Conservation (phyloP, 2,329 filamentous ascomycete genomes). For the Pyricularia pennisetigena region DNA sequence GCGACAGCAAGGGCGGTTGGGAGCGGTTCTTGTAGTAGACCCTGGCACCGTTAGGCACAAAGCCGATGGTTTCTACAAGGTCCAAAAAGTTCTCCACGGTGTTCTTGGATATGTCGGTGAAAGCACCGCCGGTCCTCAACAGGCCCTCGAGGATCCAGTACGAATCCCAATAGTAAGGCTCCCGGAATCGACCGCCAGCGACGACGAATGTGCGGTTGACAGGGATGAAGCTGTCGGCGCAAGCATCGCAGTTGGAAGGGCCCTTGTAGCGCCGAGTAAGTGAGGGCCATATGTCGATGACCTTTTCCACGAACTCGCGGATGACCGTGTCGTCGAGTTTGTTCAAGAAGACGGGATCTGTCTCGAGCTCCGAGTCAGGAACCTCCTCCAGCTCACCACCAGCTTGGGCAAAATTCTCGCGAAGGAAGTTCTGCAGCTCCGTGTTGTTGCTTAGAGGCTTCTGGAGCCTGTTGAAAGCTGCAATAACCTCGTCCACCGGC, state of each 20-base stretch:
- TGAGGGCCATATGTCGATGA: slow-evolving; percentile 62
- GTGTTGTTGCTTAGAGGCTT: slow-evolving; percentile 55
- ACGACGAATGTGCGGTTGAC: slow-evolving; percentile 61
- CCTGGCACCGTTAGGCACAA: slow-evolving; percentile 59
- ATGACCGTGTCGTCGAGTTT: slow-evolving; percentile 48
- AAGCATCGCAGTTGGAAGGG: slow-evolving; percentile 43
- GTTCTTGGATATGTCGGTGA: slow-evolving; percentile 52
- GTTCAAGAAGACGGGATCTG: slow-evolving; percentile 47
- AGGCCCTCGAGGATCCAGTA: slow-evolving; percentile 61
- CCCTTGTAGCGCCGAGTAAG: slow-evolving; percentile 50
- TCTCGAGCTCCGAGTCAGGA: slow-evolving; percentile 37
- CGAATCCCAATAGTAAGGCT: slow-evolving; percentile 64
- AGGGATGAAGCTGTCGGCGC: slow-evolving; percentile 56
- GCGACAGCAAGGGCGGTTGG: slow-evolving; percentile 54
- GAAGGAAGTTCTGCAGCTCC: slow-evolving; percentile 50
- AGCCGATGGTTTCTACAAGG: slow-evolving; percentile 52
- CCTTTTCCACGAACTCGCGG: slow-evolving; percentile 49
- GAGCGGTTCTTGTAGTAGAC: slow-evolving; percentile 60
- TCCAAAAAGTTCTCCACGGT: slow-evolving; percentile 64
- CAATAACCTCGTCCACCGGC: slow-evolving; percentile 49
- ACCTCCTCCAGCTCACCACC: slow-evolving; percentile 52
- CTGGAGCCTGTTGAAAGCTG: slow-evolving; percentile 47
- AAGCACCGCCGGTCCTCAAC: slow-evolving; percentile 52
- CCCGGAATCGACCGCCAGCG: slow-evolving; percentile 60
- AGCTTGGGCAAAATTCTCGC: slow-evolving; percentile 51